Evolutionary conservation across 305 asterid species (phyloP), one percentile per base, ranked within the genome.

Genomic region (Rubia occidens): DNA sequence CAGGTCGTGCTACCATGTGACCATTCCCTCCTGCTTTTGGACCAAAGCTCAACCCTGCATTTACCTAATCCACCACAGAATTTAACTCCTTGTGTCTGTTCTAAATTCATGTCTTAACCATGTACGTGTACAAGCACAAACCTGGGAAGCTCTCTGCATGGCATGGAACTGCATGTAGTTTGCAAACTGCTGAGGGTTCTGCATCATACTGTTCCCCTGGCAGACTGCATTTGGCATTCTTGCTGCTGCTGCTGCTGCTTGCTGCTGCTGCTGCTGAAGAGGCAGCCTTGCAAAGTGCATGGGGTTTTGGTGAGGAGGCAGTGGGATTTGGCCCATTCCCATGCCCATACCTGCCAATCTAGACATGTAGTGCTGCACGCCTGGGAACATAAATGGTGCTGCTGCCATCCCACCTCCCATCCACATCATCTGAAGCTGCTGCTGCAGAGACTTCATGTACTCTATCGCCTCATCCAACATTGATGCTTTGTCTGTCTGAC

Each of bases 381-480:
- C 83, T 6, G 90, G 94, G 20, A 84, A 73, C 88, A 88, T 81
- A 90, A 90, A 77, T 4, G 88, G 85, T 17, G 87, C 85, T 4
- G 88, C 84, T 35, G 87, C 85, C 95, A 90, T 84, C 65, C 91
- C 92, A 75, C 89, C 78, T 67, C 95, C 90, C 90, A 90, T 88
- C 95, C 95, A 90, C 90, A 90, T 77, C 86, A 88, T 80, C 96
- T 90, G 97, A 66, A 91, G 83, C 76, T 91, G 97, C 65, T 83
- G 66, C 76, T 91, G 97, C 64, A 91, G 83, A 55, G 96, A 85
- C 71, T 87, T 91, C 89, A 87, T 84, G 87, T 91, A 89, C 73
- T 91, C 95, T 44, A 91, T 91, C 42, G 96, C 97, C 78, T 91
- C 95, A 51, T 91, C 96, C 73, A 91, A 71, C 93, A 89, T 84